These are phyloP conservation scores for Mycosarcoma mackinlayi DNA, from an alignment of 1,284 basidiomycete genomes.

Conservation along the genomic window DNA sequence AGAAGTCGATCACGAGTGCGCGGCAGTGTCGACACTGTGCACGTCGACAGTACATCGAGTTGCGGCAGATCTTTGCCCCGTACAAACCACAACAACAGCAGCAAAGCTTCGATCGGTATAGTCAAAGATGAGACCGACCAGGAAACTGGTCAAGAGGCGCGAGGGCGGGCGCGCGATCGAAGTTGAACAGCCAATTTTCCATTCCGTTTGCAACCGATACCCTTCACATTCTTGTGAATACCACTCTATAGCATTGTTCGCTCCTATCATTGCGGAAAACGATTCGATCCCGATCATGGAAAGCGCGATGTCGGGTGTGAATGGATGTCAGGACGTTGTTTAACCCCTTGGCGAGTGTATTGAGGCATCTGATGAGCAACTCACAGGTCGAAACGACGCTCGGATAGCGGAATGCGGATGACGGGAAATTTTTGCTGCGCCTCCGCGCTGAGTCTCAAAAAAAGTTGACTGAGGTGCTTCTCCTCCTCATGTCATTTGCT, in stretches of 20 bases:
- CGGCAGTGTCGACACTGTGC: conserved; percentile 2
- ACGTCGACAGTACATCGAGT: neutral
- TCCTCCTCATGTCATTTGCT: no score
- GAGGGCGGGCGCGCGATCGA: conserved; percentile 37
- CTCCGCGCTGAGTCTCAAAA: conserved; percentile 11
- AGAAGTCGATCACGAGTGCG: conserved; percentile 31
- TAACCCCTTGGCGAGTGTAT: no score
- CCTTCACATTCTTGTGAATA: neutral
- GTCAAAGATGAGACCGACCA: conserved; percentile 10
- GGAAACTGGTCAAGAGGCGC: conserved; percentile 20
- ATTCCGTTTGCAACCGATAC: neutral
- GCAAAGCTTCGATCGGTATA: neutral
- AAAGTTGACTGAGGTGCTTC: neutral
- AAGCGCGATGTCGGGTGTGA: no score
- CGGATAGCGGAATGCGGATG: conserved; percentile 14
- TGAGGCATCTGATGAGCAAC: no score
- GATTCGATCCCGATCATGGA: no score
- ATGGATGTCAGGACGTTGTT: no score
- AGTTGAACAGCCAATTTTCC: conserved; percentile 5
- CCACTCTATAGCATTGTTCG: neutral
- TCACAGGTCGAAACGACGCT: neutral
- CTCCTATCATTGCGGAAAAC: neutral
- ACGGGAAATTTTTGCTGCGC: conserved; percentile 6
- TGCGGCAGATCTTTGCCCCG: neutral
- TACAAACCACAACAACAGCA: neutral